Evolutionary conservation across 768 basidiomycete genomes (phyloP).

Genomic region (Suillus ampliporus): DNA sequence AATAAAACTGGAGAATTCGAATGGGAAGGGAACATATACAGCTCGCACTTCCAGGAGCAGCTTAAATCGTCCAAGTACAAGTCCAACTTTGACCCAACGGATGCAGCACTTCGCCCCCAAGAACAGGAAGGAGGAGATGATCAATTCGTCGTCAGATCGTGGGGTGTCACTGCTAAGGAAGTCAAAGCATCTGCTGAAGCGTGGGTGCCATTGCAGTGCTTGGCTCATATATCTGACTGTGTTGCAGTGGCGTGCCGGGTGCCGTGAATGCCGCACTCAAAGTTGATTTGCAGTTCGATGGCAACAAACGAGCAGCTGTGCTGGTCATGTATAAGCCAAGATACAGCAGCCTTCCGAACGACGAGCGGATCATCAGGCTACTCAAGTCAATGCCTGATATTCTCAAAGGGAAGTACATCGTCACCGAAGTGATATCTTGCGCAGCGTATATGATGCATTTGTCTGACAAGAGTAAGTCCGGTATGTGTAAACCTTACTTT

Average conservation of each 20-base stretch:
- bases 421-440: constrained; percentile 38
- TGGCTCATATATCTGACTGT: not conserved
- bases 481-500: not conserved
- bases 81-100: not conserved
- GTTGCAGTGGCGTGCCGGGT: constrained; percentile 20
- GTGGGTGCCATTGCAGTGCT: constrained; percentile 22
- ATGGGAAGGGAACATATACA: constrained; percentile 32
- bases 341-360: constrained; percentile 18
- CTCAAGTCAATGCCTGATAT: not conserved
- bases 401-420: constrained; percentile 39
- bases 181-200: constrained; percentile 15
- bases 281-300: constrained; percentile 41
- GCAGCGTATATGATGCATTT: constrained; percentile 41
- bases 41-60: constrained; percentile 1
- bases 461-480: constrained; percentile 29
- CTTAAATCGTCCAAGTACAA: constrained; percentile 1
- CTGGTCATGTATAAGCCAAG: constrained; percentile 40
- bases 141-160: constrained; percentile 28
- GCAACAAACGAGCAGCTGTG: constrained; percentile 36
- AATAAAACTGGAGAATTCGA: constrained; percentile 27
- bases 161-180: constrained; percentile 23
- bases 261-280: constrained; percentile 37
- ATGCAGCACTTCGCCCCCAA: constrained; percentile 20
- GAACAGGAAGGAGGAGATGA: constrained; percentile 23
- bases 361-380: not conserved